Evolutionary conservation across 441 rosid species (phyloP), one percentile per base, ranked within the genome.

Genomic region (Pelargonium cotyledonis): DNA sequence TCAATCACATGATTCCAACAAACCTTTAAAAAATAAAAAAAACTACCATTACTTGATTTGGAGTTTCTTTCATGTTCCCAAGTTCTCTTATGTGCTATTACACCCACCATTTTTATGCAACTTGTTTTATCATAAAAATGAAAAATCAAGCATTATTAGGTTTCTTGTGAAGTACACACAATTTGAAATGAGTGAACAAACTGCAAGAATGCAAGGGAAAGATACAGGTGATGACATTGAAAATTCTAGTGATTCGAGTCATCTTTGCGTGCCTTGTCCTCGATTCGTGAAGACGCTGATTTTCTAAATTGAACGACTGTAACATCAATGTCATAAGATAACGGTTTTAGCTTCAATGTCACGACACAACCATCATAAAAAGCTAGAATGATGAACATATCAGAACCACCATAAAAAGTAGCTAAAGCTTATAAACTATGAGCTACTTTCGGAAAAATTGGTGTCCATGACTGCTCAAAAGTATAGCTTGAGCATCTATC

Each of bases 1-100:
- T 70, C 86, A 74, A 81, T 82, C 91, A 78, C 84, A 77, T 73
- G 81, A 57, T 65, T 65, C 62, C 40, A 71, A 47, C 75, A 68
- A 70, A 73, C 68, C 65, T 47, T 26, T 26, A 46, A 38, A 14
- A 40, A 47, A 47, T 47, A 26, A 26, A 71, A 38, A 0, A 26
- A 47, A 47, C 2, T 5, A 29, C 46, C 8, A 35, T 66, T 46
- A 53, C 64, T 72, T 72, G 70, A 76, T 75, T 72, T 75, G 15
- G 1, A 47, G 23, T 67, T 77, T 31, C 75, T 69, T 75, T 80
- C 35, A 46, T 68, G 14, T 61, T 29, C 66, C 65, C 60, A 26
- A 26, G 31, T 47, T 12, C 0, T 47, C 11, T 12, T 47, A 47
- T 44, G 5, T 47, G 5, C 14, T 12, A 47, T 11, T 66, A 64